phyloP scores from a whole-genome alignment of 1,284 basidiomycete genomes.

The Ustilago cynodontis region DNA sequence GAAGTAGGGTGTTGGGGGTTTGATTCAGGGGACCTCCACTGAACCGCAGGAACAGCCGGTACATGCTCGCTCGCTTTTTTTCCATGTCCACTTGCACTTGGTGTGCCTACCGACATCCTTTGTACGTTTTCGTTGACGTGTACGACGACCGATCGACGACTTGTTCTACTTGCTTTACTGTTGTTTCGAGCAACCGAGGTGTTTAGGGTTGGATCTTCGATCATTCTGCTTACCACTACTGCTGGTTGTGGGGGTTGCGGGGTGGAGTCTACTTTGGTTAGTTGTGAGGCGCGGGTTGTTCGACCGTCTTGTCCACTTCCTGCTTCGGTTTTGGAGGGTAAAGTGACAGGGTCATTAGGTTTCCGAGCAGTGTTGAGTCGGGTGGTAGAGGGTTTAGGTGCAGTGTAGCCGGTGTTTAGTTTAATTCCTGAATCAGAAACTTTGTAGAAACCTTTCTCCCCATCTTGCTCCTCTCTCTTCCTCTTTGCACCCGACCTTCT shows the following conservation, averaged over 20 bases:
- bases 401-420: neutral
- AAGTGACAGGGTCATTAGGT: too few relatives aligned
- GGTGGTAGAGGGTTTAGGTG: neutral
- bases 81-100: neutral
- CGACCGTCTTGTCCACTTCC: conserved; percentile 14
- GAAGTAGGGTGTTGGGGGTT: too few relatives aligned
- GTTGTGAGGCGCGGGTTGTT: conserved; percentile 26
- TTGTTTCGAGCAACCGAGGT: conserved; percentile 34
- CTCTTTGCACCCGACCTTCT: neutral
- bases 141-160: conserved; percentile 25
- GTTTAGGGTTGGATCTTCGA: conserved; percentile 16
- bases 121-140: conserved; percentile 33
- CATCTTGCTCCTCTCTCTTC: conserved; percentile 1
- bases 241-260: neutral
- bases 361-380: too few relatives aligned
- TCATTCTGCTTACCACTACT: conserved; percentile 23
- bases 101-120: conserved; percentile 14
- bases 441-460: conserved; percentile 39
- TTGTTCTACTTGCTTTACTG: conserved; percentile 33
- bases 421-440: conserved; percentile 18
- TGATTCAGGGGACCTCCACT: conserved; percentile 26
- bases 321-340: neutral
- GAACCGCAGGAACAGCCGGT: conserved; percentile 40
- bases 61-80: conserved; percentile 2
- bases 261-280: conserved; percentile 30